phyloP scores from a whole-genome alignment of 1,139 yeast species.

The Chernovozyma aurita region DNA sequence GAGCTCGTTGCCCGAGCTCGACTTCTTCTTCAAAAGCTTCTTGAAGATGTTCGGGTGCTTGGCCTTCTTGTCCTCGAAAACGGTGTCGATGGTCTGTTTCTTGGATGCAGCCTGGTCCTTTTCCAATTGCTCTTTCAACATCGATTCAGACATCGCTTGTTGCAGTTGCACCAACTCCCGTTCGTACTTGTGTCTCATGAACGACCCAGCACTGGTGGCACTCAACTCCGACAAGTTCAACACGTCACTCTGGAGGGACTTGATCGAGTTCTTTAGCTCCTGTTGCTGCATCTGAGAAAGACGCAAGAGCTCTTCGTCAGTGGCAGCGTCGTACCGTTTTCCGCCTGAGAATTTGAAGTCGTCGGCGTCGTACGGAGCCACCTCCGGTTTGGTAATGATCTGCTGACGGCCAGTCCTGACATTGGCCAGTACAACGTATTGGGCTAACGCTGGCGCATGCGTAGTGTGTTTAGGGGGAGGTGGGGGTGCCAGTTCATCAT shows the following conservation, averaged over 20 bases:
- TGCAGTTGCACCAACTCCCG: constrained; percentile 19
- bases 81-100: constrained; percentile 33
- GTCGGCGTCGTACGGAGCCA: constrained; percentile 34
- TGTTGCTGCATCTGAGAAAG: constrained; percentile 33
- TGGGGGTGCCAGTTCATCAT: constrained; percentile 16
- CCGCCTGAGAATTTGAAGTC: constrained; percentile 29
- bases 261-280: constrained; percentile 38
- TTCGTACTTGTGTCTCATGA: constrained; percentile 64
- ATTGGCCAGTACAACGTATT: background rate
- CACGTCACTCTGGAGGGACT: constrained; percentile 45
- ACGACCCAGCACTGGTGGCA: constrained; percentile 88
- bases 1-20: constrained; percentile 13
- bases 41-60: constrained; percentile 51
- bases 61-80: constrained; percentile 44
- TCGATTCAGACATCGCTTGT: background rate
- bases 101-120: constrained; percentile 7
- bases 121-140: background rate
- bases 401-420: background rate
- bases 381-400: background rate
- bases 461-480: constrained; percentile 43
- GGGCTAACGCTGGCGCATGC: constrained; percentile 9
- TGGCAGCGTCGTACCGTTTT: background rate
- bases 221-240: constrained; percentile 61
- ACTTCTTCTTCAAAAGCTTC: constrained; percentile 41
- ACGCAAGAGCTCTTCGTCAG: constrained; percentile 26